Base-by-base conservation (phyloP, 495 filamentous ascomycete genomes). In the Polyplosphaeria fusca region DNA sequence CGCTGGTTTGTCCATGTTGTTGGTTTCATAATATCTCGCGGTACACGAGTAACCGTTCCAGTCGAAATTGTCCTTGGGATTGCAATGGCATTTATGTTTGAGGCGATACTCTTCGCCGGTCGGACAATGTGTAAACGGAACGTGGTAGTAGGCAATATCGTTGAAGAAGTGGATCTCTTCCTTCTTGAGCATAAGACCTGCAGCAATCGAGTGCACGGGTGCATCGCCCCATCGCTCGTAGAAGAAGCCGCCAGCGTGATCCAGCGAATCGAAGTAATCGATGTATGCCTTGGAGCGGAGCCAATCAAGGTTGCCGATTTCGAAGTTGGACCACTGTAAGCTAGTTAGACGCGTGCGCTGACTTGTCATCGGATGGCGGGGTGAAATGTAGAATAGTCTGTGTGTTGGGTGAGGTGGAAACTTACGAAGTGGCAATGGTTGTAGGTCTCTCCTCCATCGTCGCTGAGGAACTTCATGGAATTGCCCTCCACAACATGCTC, bases 41-140 rank as follows among this genome's bases (percentile, higher is more conserved):
- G 92, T 96, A 78, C 91, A 95, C 63, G 89, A 92, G 67, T 93
- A 95, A 38, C 88, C 88, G 73, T 94, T 95, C 94, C 94, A 98
- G 70, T 98, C 93, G 76, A 98, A 97, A 74, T 96, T 97, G 22
- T 96, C 88, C 59, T 85, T 85, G 2, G 93, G 93, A 70, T 97
- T 91, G 74, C 93, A 98, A 68, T 88, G 83, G 70, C 93, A 98
- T 70, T 88, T 91, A 49, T 88, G 79, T 53, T 95, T 86, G 53
- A 88, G 67, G 55, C 90, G 77, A 27, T 79, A 79, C 71, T 93
- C 75, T 71, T 97, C 90, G 22, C 85, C 85, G 0, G 88, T 93
- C 3, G 93, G 93, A 69, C 93, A 98, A 74, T 98, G 93, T 20
- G 92, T 97, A 68, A 98, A 98, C 5, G 93, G 93, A n/a, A 95